Percentiles rank a stretch among this genome's conserved stretches.
These are phyloP conservation scores for Talaromyces borbonicus DNA, from an alignment of 495 filamentous ascomycete genomes.

Conservation along the genomic window DNA sequence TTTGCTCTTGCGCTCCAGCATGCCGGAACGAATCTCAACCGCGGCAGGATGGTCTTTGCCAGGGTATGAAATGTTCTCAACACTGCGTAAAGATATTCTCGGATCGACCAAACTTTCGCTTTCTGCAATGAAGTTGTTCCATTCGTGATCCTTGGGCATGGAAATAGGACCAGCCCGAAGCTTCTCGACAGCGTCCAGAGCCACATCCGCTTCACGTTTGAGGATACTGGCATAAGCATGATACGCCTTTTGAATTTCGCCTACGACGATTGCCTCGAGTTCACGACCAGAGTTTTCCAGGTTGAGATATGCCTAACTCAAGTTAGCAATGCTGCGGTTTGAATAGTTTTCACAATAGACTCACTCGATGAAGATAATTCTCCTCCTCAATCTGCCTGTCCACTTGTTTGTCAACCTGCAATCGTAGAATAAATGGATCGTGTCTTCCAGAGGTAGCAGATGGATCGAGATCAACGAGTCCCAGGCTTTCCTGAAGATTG, in stretches of 20 bases:
- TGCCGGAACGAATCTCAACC: slow-evolving; percentile 75
- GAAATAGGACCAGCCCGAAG: slow-evolving; percentile 75
- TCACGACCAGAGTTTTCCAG: slow-evolving; percentile 90
- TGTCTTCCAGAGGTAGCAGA: slow-evolving; percentile 67
- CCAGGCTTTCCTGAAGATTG: slow-evolving; percentile 69
- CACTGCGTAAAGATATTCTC: slow-evolving; percentile 60
- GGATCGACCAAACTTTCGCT: slow-evolving; percentile 88
- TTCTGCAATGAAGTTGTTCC: slow-evolving; percentile 70
- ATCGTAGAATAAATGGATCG: slow-evolving; percentile 79
- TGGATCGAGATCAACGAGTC: slow-evolving; percentile 65
- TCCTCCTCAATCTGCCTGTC: slow-evolving; percentile 93
- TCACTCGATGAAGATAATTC: slow-evolving; percentile 88
- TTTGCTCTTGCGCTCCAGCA: slow-evolving; percentile 95
- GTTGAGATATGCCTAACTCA: slow-evolving; percentile 76
- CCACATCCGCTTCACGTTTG: slow-evolving; percentile 77
- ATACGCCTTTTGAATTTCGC: slow-evolving; percentile 95
- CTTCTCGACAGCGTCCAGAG: slow-evolving; percentile 66
- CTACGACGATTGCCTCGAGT: slow-evolving; percentile 87
- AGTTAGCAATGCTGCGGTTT: slow-evolving; percentile 19
- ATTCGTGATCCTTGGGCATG: slow-evolving; percentile 88
- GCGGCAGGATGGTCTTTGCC: slow-evolving; percentile 82
- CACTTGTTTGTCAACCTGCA: slow-evolving; percentile 78
- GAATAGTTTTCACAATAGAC: slow-evolving; percentile 12
- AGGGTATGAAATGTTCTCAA: slow-evolving; percentile 87
- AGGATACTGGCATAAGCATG: slow-evolving; percentile 84